Conservation (phyloP, 1,284 basidiomycete genomes). For the Cryptococcus depauperatus region DNA sequence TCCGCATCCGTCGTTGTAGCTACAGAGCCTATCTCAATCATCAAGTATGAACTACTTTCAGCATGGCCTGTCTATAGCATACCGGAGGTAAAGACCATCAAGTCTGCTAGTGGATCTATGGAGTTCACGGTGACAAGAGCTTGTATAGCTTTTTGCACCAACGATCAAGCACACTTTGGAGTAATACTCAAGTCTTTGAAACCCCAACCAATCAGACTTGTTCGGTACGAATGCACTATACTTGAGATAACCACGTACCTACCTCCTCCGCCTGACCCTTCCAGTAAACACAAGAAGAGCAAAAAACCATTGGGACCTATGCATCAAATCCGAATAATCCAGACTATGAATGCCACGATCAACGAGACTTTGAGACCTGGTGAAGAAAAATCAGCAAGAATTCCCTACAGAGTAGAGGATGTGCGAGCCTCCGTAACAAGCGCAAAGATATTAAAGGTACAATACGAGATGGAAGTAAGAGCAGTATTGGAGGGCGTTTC, state of each 20-base stretch:
- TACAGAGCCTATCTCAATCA: constrained; percentile 62
- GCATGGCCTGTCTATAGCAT: constrained; percentile 81
- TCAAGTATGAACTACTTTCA: constrained; percentile 81
- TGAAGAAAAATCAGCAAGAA: constrained; percentile 58
- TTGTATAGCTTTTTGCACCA: constrained; percentile 70
- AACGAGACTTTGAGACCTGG: constrained; percentile 64
- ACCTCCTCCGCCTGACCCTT: constrained; percentile 28
- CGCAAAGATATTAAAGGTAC: constrained; percentile 70
- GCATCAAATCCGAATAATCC: constrained; percentile 48
- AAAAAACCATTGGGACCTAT: constrained; percentile 53
- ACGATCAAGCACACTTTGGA: constrained; percentile 63
- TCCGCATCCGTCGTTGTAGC: constrained; percentile 55
- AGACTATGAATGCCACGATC: constrained; percentile 48
- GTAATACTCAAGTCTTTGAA: constrained; percentile 51
- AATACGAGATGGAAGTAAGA: constrained; percentile 64
- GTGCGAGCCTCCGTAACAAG: constrained; percentile 66
- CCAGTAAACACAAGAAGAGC: constrained; percentile 44
- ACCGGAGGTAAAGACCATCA: constrained; percentile 58
- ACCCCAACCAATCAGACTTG: constrained; percentile 61
- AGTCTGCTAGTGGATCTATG: constrained; percentile 54
- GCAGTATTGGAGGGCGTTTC: constrained; percentile 60
- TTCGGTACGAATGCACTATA: constrained; percentile 69
- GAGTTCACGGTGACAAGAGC: constrained; percentile 61
- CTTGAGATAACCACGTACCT: constrained; percentile 56
- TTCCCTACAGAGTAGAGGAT: constrained; percentile 61